A percentile compares a stretch with the other conserved stretches of the same genome.
Conservation (phyloP, 2,329 filamentous ascomycete species). For the Sarocladium kiliense region DNA sequence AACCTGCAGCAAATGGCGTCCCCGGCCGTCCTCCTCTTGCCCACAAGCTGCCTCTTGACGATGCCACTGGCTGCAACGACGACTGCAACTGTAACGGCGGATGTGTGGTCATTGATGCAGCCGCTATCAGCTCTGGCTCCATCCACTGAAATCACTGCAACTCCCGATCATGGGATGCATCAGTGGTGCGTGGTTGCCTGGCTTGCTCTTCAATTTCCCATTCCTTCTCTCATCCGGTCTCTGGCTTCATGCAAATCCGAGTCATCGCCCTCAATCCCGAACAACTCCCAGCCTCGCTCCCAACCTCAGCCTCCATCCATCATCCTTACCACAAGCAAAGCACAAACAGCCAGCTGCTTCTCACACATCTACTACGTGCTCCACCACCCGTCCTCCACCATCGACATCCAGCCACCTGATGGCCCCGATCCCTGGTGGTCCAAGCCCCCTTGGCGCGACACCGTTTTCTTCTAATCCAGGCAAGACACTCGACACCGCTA, state of each 20-base stretch:
- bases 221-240: background rate
- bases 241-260: background rate
- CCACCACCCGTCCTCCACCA: no score
- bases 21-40: background rate
- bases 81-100: background rate
- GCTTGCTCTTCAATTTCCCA: background rate
- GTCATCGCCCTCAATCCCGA: background rate
- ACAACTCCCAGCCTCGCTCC: constrained; percentile 1
- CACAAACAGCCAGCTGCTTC: no score
- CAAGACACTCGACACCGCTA: constrained; percentile 6
- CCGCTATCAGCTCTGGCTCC: no score
- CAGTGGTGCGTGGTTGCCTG: no score
- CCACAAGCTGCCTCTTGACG: no score
- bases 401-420: constrained; percentile 7
- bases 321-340: background rate
- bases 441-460: background rate
- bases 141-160: no score
- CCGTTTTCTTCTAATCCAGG: background rate
- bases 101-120: no score
- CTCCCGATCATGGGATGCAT: no score
- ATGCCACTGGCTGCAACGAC: constrained; percentile 1
- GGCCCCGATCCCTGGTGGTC: constrained; percentile 3
- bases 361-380: no score
- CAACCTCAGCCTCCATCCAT: background rate
- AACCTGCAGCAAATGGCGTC: background rate